phyloP scores from a whole-genome alignment of 306 rosid genomes.

The Corylus heterophylla region DNA sequence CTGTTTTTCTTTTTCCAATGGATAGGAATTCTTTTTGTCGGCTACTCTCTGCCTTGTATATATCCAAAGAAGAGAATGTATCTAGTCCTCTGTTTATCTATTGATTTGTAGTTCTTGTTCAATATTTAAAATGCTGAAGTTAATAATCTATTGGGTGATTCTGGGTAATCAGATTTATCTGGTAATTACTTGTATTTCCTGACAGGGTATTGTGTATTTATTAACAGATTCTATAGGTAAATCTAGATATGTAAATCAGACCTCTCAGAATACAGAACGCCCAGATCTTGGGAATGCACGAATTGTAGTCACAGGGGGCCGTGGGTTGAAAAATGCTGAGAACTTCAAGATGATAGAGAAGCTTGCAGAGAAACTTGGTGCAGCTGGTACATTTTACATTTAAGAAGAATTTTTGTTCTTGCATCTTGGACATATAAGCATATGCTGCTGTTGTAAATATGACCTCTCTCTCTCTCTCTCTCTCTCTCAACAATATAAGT shows the following conservation, averaged over 20 bases:
- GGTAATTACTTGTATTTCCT: conserved; percentile 3
- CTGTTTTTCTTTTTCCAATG: conserved; percentile 40
- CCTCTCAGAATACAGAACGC: conserved; percentile 67
- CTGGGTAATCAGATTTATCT: conserved; percentile 13
- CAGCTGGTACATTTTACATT: conserved; percentile 59
- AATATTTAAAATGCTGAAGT: conserved; percentile 25
- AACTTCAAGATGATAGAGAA: conserved; percentile 92
- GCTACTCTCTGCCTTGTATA: conserved; percentile 16
- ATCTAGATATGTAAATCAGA: conserved; percentile 67
- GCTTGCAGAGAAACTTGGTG: conserved; percentile 87
- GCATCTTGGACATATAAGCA: conserved; percentile 2
- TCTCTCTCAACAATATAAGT: conserved; percentile 11
- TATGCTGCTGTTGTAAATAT: conserved; percentile 10
- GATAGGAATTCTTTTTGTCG: conserved; percentile 8
- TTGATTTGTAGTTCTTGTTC: conserved; percentile 16
- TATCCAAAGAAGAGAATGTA: conserved; percentile 2
- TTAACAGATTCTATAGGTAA: conserved; percentile 60
- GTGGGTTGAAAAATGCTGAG: conserved; percentile 83
- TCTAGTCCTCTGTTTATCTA: background rate
- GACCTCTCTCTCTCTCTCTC: background rate
- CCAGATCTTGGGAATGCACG: conserved; percentile 96
- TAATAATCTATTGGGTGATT: conserved; percentile 20
- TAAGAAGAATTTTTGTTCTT: background rate
- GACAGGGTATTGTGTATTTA: background rate
- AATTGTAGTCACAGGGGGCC: conserved; percentile 84